Base-by-base conservation (phyloP, 176 grass and related monocot genomes). In the Oryza australiensis region DNA sequence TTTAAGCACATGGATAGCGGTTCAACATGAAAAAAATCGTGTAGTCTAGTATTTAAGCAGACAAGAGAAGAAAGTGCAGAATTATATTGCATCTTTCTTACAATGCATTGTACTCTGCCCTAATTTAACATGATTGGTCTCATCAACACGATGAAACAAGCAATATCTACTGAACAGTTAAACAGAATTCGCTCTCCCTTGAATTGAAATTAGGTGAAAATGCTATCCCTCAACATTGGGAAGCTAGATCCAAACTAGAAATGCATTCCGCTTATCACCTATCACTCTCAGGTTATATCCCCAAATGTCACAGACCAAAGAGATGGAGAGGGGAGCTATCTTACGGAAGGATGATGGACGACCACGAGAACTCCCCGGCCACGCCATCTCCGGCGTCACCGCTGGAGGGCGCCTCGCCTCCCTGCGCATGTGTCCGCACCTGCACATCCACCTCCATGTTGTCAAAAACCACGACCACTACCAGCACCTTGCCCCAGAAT, bases 341-440 rank as follows among this genome's bases (percentile, higher is more conserved):
- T 93, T 89, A 98, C 93, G 93, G 96, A 22, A 91, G 60, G 80
- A 98, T 18, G 80, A 98, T 30, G 72, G 89, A 76, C 12, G 89
- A 28, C 87, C 85, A 94, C 22, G 86, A 82, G 82, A 93, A 89
- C 7, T 76, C 73, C 7, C 62, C 26, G 12, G 75, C 37, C 43
- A 62, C 78, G 75, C 72, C 83, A 9, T 57, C 70, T 11, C 68
- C 86, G 55, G 78, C 41, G 6, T 5, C 62, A 30, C 38, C 74
- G 49, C 0, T 67, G 46, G 69, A 45, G 27, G 74, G 62, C 35
- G 80, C 86, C 15, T 53, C 76, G 16, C 73, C 43, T 77, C 69
- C 88, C 73, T 87, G 94, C 80, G 83, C 86, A 32, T 86, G 38
- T 22, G 79, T 53, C 20, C 83, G 82, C 48, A 92, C 82, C 86